Evolutionary conservation across 768 basidiomycete genomes (phyloP).

Genomic region (Naganishia vaughanmartiniae): DNA sequence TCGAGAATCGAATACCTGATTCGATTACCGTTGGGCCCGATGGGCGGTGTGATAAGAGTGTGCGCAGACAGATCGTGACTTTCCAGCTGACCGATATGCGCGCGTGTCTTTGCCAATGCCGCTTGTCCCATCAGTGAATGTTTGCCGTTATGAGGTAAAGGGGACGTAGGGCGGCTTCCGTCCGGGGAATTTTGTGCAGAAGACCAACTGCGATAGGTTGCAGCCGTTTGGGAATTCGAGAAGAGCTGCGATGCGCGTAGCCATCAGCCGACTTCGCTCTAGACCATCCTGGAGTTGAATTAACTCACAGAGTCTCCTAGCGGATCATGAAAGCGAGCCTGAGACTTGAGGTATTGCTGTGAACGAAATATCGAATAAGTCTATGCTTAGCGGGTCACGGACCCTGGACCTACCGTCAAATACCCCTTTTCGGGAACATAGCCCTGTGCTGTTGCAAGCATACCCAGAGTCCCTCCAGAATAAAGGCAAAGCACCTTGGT

Average conservation of each 20-base stretch:
- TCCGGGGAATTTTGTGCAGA: slow-evolving; percentile 40
- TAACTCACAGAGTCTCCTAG: slow-evolving; percentile 63
- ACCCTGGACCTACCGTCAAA: slow-evolving; percentile 22
- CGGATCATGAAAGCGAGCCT: slow-evolving; percentile 88
- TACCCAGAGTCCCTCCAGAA: slow-evolving; percentile 30
- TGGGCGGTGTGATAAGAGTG: slow-evolving; percentile 75
- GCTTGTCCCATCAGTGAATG: slow-evolving; percentile 32
- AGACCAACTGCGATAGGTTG: slow-evolving; percentile 74
- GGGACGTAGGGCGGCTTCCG: slow-evolving; percentile 7
- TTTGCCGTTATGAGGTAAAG: slow-evolving; percentile 6
- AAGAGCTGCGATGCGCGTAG: slow-evolving; percentile 56
- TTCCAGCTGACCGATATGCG: slow-evolving; percentile 37
- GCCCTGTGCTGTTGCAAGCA: slow-evolving; percentile 23
- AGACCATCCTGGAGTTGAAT: not conserved
- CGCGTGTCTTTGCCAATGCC: slow-evolving; percentile 26
- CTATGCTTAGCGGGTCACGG: not conserved
- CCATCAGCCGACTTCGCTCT: not conserved
- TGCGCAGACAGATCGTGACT: slow-evolving; percentile 57
- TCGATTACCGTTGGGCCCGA: slow-evolving; percentile 64
- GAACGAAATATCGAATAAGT: slow-evolving; percentile 37
- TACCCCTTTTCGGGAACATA: slow-evolving; percentile 33
- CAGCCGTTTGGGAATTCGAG: slow-evolving; percentile 72
- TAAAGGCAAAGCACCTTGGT: slow-evolving; percentile 23
- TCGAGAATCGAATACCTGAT: slow-evolving; percentile 83
- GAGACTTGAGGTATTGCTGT: slow-evolving; percentile 66